Percentiles rank a stretch among this genome's conserved stretches.
These are phyloP conservation scores for Cryoendolithus antarcticus DNA, from an alignment of 2,329 filamentous ascomycete genomes.

Conservation along the genomic window DNA sequence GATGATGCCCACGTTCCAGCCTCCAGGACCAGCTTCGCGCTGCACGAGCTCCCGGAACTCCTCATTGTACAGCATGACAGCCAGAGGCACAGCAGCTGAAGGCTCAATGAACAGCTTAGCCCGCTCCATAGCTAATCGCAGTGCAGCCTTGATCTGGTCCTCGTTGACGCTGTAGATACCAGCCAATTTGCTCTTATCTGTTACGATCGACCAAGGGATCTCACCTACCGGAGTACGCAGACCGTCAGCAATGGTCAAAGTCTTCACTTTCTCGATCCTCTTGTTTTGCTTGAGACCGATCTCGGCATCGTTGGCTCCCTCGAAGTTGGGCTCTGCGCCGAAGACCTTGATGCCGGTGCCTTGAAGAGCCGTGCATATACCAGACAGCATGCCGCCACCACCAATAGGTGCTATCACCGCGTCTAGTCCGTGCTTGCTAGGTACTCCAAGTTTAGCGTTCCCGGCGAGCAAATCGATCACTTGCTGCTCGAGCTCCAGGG, in stretches of 20 bases:
- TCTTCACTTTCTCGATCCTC: constrained; percentile 56
- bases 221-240: constrained; percentile 69
- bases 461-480: constrained; percentile 41
- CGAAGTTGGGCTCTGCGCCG: constrained; percentile 69
- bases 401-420: constrained; percentile 68
- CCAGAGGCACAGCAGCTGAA: constrained; percentile 67
- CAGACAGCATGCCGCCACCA: constrained; percentile 77
- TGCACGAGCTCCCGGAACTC: constrained; percentile 64
- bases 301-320: constrained; percentile 74
- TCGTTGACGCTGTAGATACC: constrained; percentile 67
- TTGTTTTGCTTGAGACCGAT: constrained; percentile 53
- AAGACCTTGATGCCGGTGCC: constrained; percentile 66
- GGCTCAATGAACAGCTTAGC: constrained; percentile 90
- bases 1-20: constrained; percentile 58
- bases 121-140: constrained; percentile 70
- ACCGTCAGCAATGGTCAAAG: constrained; percentile 78
- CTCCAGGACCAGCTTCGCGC: constrained; percentile 54
- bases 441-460: constrained; percentile 17
- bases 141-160: constrained; percentile 64
- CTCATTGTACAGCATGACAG: constrained; percentile 72
- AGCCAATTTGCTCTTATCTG: constrained; percentile 53
- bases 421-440: constrained; percentile 22
- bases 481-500: constrained; percentile 68
- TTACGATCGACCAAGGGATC: constrained; percentile 66
- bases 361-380: constrained; percentile 64